Conservation (phyloP, 495 filamentous ascomycete genomes). For the Physcia stellaris region DNA sequence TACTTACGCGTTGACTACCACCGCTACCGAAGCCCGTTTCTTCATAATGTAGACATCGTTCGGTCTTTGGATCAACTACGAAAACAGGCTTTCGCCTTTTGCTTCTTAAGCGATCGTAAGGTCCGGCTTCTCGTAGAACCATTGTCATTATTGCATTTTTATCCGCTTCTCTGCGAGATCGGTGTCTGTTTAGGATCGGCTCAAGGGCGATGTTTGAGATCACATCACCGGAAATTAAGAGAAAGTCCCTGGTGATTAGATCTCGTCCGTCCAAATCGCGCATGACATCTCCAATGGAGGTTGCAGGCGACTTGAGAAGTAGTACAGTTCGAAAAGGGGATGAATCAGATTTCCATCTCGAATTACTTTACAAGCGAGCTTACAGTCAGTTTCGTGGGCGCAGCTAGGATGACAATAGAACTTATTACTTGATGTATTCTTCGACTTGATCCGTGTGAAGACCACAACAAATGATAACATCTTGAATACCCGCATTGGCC, state of each 20-base stretch:
- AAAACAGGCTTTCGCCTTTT: constrained; percentile 68
- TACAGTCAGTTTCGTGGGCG: background rate
- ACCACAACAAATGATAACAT: constrained; percentile 84
- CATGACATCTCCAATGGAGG: constrained; percentile 89
- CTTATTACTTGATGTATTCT: constrained; percentile 54
- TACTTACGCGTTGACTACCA: constrained; percentile 39
- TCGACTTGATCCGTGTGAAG: constrained; percentile 85
- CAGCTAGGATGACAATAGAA: background rate
- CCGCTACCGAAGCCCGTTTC: constrained; percentile 37
- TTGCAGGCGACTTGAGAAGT: constrained; percentile 74
- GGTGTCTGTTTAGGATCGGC: constrained; percentile 61
- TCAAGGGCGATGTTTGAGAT: constrained; percentile 81
- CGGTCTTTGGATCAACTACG: constrained; percentile 64
- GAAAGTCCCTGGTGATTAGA: constrained; percentile 79
- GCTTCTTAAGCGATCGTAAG: constrained; percentile 57
- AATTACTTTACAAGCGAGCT: constrained; percentile 26
- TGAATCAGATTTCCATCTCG: constrained; percentile 53
- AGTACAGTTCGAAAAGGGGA: constrained; percentile 79
- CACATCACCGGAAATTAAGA: constrained; percentile 88
- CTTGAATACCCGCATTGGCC: constrained; percentile 80
- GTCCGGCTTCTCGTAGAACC: constrained; percentile 69
- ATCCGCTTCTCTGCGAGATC: constrained; percentile 65
- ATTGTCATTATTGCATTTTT: constrained; percentile 99
- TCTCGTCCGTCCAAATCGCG: constrained; percentile 80
- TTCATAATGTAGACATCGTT: constrained; percentile 87